Base-by-base conservation (phyloP, 2,329 filamentous ascomycete species). In the Phyllosticta paracitricarpa region DNA sequence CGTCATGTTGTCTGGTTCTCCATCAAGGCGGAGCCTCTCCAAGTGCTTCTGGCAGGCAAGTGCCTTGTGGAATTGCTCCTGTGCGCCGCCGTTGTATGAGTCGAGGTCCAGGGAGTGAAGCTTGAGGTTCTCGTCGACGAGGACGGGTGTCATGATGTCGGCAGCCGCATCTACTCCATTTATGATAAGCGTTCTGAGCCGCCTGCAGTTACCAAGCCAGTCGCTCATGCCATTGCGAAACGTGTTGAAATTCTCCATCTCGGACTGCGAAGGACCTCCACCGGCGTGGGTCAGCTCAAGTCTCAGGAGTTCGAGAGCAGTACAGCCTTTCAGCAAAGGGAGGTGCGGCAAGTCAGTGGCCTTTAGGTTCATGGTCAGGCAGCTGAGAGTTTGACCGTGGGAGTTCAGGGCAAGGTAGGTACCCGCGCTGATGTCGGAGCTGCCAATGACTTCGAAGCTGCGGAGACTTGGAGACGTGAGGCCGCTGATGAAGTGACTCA, bases 371-470 rank as follows among this genome's bases (percentile, higher is more conserved):
- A 86, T 70, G 63, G 79, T 78, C 62, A 86, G 70, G 62, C 78
- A 73, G 62, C 75, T 80, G 10, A 90, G 73, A 4, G 85, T 84
- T 52, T 77, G 70, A 14, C 77, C 73, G 65, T 86, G 84, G 24
- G 74, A 73, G 62, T 77, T 79, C 5, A 86, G 66, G 3, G 81
- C 79, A 26, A 76, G 69, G 55, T 87, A 81, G 0, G 84, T 82
- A 53, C 81, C 75, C 2, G 76, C 72, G 0, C 81, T 81, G 17
- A 88, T 76, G 2, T 77, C 73, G 64, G 83, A 83, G 51, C 77
- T 75, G 67, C 81, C 82, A 59, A 84, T 78, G 28, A 85, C 79
- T 62, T 84, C 77, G 61, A 89, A 84, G 22, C 78, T 79, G 61
- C 77, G 76, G 10, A 90, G 72, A 1, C 79, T 83, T 64, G 88